phyloP scores from a whole-genome alignment of 768 basidiomycete species.

The Sarcodon aspratus region DNA sequence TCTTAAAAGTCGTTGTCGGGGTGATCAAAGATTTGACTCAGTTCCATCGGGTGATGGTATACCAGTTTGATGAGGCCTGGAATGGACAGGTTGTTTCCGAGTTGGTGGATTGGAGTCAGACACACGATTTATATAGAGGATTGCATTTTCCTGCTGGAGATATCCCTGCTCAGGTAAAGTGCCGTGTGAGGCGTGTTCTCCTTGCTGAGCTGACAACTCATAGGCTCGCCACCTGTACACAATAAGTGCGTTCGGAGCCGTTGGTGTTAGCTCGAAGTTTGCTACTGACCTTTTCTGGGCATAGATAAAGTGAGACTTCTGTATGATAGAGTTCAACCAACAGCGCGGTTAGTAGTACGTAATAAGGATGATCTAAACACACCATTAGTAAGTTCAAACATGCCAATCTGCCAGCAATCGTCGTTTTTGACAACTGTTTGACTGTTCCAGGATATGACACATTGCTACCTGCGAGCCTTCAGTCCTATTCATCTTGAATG shows the following conservation, averaged over 20 bases:
- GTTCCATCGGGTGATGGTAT: constrained; percentile 73
- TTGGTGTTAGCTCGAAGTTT: background rate
- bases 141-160: constrained; percentile 62
- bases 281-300: background rate
- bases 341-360: constrained; percentile 62
- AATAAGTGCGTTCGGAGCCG: constrained; percentile 37
- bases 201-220: constrained; percentile 1
- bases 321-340: constrained; percentile 62
- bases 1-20: constrained; percentile 65
- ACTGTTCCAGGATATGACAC: constrained; percentile 66
- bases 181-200: constrained; percentile 5
- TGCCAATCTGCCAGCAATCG: no score
- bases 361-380: constrained; percentile 49
- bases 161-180: constrained; percentile 57
- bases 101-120: constrained; percentile 66
- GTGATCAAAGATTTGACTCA: constrained; percentile 69
- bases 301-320: constrained; percentile 70
- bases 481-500: constrained; percentile 78
- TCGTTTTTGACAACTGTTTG: background rate
- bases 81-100: constrained; percentile 75
- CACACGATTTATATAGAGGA: constrained; percentile 62
- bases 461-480: constrained; percentile 80
- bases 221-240: constrained; percentile 60
- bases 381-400: no score
- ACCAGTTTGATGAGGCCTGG: constrained; percentile 75